phyloP scores from a whole-genome alignment of 257 asterid species.

The Solanum ossicruentum region DNA sequence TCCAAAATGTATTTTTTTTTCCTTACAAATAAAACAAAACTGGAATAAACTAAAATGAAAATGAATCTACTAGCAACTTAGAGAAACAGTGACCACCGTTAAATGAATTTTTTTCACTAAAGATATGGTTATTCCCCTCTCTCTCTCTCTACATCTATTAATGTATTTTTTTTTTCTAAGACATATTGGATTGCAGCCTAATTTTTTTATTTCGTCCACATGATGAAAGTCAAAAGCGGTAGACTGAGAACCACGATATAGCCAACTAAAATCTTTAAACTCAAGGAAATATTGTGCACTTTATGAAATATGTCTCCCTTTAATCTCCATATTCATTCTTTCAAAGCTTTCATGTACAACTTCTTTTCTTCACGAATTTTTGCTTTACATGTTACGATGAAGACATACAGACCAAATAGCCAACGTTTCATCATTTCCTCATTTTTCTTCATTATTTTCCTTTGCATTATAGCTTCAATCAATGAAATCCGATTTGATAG shows the following conservation, averaged over 20 bases:
- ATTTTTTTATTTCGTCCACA: not conserved
- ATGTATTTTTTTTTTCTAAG: not conserved
- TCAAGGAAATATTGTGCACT: conserved; percentile 19
- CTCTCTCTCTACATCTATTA: not conserved
- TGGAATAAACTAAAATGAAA: not conserved
- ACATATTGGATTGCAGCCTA: not conserved
- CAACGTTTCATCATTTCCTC: conserved; percentile 38
- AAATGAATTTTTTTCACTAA: not conserved
- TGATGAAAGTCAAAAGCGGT: conserved; percentile 36
- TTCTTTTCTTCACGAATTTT: not conserved
- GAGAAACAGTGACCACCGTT: not conserved
- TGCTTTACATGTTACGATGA: conserved; percentile 15
- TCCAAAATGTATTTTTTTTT: not conserved
- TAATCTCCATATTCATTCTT: not conserved
- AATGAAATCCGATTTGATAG: conserved; percentile 49
- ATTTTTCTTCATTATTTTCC: conserved; percentile 50
- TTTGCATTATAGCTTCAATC: conserved; percentile 54
- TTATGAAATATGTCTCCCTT: not conserved
- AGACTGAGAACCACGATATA: conserved; percentile 18
- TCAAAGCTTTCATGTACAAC: not conserved
- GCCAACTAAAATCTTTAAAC: conserved; percentile 34
- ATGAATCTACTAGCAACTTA: not conserved
- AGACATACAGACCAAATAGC: conserved; percentile 22
- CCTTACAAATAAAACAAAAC: not conserved
- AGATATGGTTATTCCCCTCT: not conserved